Percentiles rank a stretch among this genome's conserved stretches.
Conservation (phyloP, 176 grass and related monocot species). For the Triticum monococcum region DNA sequence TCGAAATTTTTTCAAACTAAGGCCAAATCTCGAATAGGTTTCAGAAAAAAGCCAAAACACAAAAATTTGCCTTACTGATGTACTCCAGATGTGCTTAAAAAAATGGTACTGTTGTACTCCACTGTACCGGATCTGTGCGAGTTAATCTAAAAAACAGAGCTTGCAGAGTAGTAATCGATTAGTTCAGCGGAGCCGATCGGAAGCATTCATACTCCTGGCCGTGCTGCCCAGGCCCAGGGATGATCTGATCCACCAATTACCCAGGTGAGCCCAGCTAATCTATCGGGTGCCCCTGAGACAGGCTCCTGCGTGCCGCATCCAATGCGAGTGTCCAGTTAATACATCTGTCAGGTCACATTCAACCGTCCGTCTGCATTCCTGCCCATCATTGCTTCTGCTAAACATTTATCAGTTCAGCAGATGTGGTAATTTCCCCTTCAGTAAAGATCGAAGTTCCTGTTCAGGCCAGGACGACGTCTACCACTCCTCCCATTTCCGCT, state of each 20-base stretch:
- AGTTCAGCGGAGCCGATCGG: background rate
- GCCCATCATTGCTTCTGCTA: background rate
- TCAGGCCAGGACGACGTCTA: background rate
- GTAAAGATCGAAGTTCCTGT: background rate
- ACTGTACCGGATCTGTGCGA: too few species aligned
- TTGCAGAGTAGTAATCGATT: background rate
- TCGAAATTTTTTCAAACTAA: too few species aligned
- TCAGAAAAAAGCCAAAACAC: too few species aligned
- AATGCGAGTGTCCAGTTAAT: background rate
- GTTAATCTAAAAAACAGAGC: too few species aligned
- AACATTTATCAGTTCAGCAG: background rate
- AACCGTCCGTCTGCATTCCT: background rate
- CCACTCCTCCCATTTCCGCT: background rate
- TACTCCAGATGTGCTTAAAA: too few species aligned
- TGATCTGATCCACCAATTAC: background rate
- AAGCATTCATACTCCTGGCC: background rate
- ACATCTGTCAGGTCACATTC: background rate
- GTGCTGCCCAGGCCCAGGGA: background rate
- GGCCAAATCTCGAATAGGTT: too few species aligned
- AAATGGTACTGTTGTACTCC: too few species aligned
- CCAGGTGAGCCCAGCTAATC: background rate
- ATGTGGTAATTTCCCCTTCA: background rate
- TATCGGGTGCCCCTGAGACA: background rate
- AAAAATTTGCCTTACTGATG: too few species aligned
- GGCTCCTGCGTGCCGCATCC: background rate